These are phyloP conservation scores for Leptographium radiaticola DNA, from an alignment of 2,329 filamentous ascomycete species.

Conservation along the genomic window DNA sequence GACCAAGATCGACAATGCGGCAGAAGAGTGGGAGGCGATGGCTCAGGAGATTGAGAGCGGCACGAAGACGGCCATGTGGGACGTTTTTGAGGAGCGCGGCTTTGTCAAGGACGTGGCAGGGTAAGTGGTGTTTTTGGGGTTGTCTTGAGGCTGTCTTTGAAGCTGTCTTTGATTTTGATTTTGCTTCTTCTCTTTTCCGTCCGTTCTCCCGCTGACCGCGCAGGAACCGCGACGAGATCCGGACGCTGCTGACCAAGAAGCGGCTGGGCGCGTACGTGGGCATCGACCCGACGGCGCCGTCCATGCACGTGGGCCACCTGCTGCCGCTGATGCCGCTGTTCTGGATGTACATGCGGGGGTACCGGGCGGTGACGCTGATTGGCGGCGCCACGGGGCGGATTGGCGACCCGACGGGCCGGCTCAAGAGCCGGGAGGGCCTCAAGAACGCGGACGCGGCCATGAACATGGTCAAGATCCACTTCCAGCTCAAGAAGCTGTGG, in stretches of 20 bases:
- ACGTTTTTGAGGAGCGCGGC: slow-evolving; percentile 56
- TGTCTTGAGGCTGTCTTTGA: too few relatives aligned
- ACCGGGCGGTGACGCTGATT: slow-evolving; percentile 52
- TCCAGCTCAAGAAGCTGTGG: slow-evolving; percentile 62
- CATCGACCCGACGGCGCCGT: slow-evolving; percentile 69
- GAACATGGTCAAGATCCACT: slow-evolving; percentile 56
- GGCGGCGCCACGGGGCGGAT: slow-evolving; percentile 66
- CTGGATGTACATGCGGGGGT: slow-evolving; percentile 71
- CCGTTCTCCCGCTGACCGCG: background rate
- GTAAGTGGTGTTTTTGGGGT: slow-evolving; percentile 28
- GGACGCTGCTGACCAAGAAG: slow-evolving; percentile 49
- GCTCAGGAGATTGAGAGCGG: slow-evolving; percentile 37
- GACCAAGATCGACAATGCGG: slow-evolving; percentile 27
- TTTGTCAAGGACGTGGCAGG: slow-evolving; percentile 63
- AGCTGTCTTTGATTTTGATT: background rate
- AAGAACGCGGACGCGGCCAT: slow-evolving; percentile 37
- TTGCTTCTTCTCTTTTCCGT: background rate
- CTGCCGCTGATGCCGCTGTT: slow-evolving; percentile 73
- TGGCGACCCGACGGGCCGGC: slow-evolving; percentile 63
- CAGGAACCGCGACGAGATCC: slow-evolving; percentile 38
- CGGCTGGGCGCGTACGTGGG: slow-evolving; percentile 67
- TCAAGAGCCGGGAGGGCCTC: slow-evolving; percentile 45
- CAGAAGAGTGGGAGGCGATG: slow-evolving; percentile 32
- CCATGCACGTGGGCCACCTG: slow-evolving; percentile 69
- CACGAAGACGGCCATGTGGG: slow-evolving; percentile 41